Base-by-base conservation (phyloP, 2,329 filamentous ascomycete genomes). In the Hypoxylon sp. region DNA sequence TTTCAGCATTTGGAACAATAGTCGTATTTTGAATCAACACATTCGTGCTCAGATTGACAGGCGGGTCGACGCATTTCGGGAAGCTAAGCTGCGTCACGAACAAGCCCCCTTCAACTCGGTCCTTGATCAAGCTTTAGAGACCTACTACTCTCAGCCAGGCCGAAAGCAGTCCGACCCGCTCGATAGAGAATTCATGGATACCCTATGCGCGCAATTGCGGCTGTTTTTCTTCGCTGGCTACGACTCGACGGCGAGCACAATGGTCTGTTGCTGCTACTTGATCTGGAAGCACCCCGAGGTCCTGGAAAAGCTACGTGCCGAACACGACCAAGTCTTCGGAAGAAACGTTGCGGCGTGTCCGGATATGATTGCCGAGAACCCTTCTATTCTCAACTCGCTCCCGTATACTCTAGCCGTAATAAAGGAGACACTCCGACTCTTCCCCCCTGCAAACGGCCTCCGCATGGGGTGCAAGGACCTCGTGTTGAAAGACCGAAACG, bases 351-450 rank as follows among this genome's bases (percentile, higher is more conserved):
- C 80, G 11, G 77, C 78, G 2, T 80, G 80, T 3, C 80, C 81
- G 31, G 74, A 75, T 2, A 74, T 80, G 57, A 80, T 87, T 29
- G 73, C 78, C 46, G 68, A 80, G 11, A 76, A 84, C 29, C 81
- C 85, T 3, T 75, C 81, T 33, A 79, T 84, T 13, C 80, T 89
- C 59, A 86, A 85, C 74, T 80, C 82, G 29, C 80, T 89, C 14
- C 80, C 81, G 0, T 89, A 87, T 73, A 87, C 86, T 2, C 79
- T 78, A 9, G 86, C 86, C 46, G 82, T 87, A 19, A 82, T 88
- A 67, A 86, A 87, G 70, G 88, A 90, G 76, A 79, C 82, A 0
- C 78, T 89, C 17, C 82, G 87, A 9, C 74, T 89, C 35, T 87
- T 84, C 69, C 86, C 86, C 0, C 82, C 86, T 0, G 86, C 84